Percentiles rank a stretch among this genome's conserved stretches.
Conservation (phyloP, 2,329 filamentous ascomycete species). For the Hypoxylon sp. region DNA sequence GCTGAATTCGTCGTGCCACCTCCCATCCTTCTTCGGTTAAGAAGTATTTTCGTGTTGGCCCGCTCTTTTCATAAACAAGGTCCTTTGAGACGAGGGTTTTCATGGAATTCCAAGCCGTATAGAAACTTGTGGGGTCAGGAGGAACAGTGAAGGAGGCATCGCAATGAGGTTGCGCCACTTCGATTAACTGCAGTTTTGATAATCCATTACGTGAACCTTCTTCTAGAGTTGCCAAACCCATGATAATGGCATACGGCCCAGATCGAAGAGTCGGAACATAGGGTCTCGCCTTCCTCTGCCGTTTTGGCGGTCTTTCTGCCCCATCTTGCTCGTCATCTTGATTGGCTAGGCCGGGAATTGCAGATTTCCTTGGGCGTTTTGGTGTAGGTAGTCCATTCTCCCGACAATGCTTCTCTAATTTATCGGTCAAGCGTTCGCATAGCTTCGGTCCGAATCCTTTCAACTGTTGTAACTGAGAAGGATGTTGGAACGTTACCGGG, state of each 20-base stretch:
- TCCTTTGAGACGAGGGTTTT: slow-evolving; percentile 81
- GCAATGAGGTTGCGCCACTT: slow-evolving; percentile 78
- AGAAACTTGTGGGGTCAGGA: slow-evolving; percentile 76
- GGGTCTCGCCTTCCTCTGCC: slow-evolving; percentile 69
- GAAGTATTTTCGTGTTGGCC: slow-evolving; percentile 76
- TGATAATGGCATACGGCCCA: slow-evolving; percentile 79
- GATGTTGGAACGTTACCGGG: slow-evolving; percentile 78
- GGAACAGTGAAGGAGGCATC: slow-evolving; percentile 81
- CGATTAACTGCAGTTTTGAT: slow-evolving; percentile 77
- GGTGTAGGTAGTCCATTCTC: slow-evolving; percentile 79
- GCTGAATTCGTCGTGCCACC: slow-evolving; percentile 75
- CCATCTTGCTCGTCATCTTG: slow-evolving; percentile 56
- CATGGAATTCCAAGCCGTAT: slow-evolving; percentile 88
- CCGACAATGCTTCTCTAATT: slow-evolving; percentile 72
- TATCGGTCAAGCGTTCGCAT: slow-evolving; percentile 76
- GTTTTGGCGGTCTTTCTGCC: slow-evolving; percentile 66
- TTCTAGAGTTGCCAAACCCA: slow-evolving; percentile 74
- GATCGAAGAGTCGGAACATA: slow-evolving; percentile 83
- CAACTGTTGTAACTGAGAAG: slow-evolving; percentile 79
- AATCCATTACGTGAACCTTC: slow-evolving; percentile 70
- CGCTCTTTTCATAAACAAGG: slow-evolving; percentile 78
- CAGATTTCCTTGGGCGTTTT: slow-evolving; percentile 65
- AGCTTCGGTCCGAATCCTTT: slow-evolving; percentile 81
- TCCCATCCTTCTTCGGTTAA: slow-evolving; percentile 86
- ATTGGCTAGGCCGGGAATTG: slow-evolving; percentile 50